Evolutionary conservation across 768 basidiomycete genomes (phyloP), one percentile per base, ranked within the genome.

Genomic region (Trametes villosa): DNA sequence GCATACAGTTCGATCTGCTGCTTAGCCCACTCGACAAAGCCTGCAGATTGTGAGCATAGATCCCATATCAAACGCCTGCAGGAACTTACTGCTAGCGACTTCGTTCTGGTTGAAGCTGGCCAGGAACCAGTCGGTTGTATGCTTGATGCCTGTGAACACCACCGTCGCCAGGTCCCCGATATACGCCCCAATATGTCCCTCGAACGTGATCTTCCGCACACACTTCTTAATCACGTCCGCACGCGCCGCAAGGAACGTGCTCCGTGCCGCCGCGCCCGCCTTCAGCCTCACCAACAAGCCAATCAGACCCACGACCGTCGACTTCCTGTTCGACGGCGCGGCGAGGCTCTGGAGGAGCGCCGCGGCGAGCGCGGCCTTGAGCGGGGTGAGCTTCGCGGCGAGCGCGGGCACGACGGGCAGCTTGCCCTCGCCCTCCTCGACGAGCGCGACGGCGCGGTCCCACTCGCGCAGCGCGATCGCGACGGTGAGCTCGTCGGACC

Each of bases 41-140:
- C 97, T 98, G 66, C 18, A 8, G 22, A 22, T 6, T 9, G 44
- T 17, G 1, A 54, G 49, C 53, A 4, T 31, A 52, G 36, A 26
- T 11, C 29, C 11, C 27, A 26, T 26, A 41, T 26, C 26, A 44
- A n/a, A 30, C 26, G 47, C 44, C 31, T 24, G 53, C 9, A 56
- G 54, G 48, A 0, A 80, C 92, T 64, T 67, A 96, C 96, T 84
- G 59, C 94, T 96, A 0, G 96, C 90, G 63, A 92, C 92, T 65
- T 94, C 88, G 70, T 97, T 95, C 74, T 98, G 97, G 73, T 89
- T 92, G 76, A 97, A 99, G 57, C 94, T 95, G 0, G 90, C 88
- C 66, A 98, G 79, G 74, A 93, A 99, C 97, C 97, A 99, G 75
- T 99, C 96, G 15, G 93, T 93, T 1, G 96, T 97, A 70, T 98